Conservation (phyloP, 768 basidiomycete species). For the Rhizopogon vulgaris region DNA sequence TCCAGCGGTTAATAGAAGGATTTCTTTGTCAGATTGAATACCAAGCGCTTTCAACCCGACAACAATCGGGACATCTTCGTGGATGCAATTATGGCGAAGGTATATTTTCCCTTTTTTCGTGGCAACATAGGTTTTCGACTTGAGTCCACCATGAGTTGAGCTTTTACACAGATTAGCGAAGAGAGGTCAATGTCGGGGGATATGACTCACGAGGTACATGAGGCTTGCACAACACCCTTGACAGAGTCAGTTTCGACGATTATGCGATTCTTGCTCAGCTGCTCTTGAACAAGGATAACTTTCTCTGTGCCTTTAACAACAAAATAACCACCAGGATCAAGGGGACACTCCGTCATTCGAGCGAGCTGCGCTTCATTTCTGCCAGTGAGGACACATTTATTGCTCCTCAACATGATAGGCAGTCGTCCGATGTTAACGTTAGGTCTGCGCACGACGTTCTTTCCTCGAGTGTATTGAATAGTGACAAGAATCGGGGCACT, state of each 20-base stretch:
- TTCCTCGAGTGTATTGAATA: constrained; percentile 91
- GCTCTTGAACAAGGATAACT: constrained; percentile 98
- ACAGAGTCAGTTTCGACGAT: constrained; percentile 92
- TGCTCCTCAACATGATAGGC: constrained; percentile 95
- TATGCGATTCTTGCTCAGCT: constrained; percentile 97
- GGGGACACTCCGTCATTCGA: constrained; percentile 93
- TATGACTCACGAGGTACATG: constrained; percentile 83
- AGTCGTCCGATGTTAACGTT: constrained; percentile 87
- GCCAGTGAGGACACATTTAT: constrained; percentile 86
- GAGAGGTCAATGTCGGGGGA: not conserved
- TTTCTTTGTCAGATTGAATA: constrained; percentile 96
- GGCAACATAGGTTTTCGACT: constrained; percentile 96
- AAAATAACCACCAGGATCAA: constrained; percentile 99
- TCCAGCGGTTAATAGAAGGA: constrained; percentile 89
- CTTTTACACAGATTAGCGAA: constrained; percentile 30
- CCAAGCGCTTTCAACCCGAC: constrained; percentile 96
- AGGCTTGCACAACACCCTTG: constrained; percentile 89
- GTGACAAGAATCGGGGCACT: constrained; percentile 90
- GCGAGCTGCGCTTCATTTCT: constrained; percentile 77
- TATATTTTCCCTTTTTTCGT: constrained; percentile 95
- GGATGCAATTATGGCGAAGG: constrained; percentile 94
- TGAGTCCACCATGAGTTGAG: constrained; percentile 76
- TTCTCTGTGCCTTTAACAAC: constrained; percentile 99
- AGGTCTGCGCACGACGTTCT: constrained; percentile 73
- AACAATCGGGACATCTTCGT: constrained; percentile 94